Percentiles rank a stretch among this genome's conserved stretches.
Conservation (phyloP, 1,139 yeast genomes). For the Candida sp. region DNA sequence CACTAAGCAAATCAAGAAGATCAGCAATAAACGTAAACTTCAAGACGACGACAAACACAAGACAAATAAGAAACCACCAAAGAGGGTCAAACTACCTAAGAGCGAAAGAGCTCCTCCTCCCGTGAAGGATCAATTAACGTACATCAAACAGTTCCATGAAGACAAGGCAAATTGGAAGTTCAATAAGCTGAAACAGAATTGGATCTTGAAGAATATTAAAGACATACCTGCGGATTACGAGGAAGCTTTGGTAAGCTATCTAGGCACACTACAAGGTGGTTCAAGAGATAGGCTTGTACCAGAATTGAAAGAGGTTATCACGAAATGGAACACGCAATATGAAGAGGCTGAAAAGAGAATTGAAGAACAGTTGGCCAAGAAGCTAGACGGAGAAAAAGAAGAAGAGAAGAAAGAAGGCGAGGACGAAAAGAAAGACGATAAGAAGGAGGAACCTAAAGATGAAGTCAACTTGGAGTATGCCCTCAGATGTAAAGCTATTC, state of each 20-base stretch:
- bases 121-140: constrained; percentile 80
- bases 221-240: constrained; percentile 60
- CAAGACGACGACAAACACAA: constrained; percentile 23
- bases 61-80: constrained; percentile 59
- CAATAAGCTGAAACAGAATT: constrained; percentile 92
- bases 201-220: constrained; percentile 78
- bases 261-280: constrained; percentile 78
- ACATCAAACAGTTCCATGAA: constrained; percentile 66
- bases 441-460: constrained; percentile 14
- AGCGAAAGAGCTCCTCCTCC: constrained; percentile 76
- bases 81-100: constrained; percentile 78
- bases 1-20: constrained; percentile 50
- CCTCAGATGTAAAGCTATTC: constrained; percentile 13
- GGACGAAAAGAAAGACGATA: constrained; percentile 12
- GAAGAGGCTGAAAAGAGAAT: constrained; percentile 42
- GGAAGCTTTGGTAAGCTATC: constrained; percentile 56
- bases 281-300: constrained; percentile 61
- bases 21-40: constrained; percentile 33
- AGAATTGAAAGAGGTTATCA: constrained; percentile 52
- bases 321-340: constrained; percentile 61
- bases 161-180: constrained; percentile 84
- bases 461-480: constrained; percentile 13
- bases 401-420: constrained; percentile 14
- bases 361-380: constrained; percentile 36
- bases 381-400: constrained; percentile 18